Base-by-base conservation (phyloP, 257 asterid genomes). In the Primulina tabacum region DNA sequence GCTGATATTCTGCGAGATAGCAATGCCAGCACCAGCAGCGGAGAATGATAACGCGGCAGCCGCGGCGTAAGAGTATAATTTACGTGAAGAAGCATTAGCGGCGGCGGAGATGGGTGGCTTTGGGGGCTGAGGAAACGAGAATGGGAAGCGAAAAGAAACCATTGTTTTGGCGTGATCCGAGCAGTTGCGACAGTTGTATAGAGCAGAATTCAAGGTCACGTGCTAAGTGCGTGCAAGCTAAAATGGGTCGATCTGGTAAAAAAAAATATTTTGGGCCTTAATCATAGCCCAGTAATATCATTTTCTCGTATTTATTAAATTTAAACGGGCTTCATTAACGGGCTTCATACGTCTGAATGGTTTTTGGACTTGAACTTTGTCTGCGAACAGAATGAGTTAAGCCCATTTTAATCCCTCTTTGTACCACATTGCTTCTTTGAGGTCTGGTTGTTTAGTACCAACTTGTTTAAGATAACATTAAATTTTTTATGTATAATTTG, bases 71-170 rank as follows among this genome's bases (percentile, higher is more conserved):
- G 76, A 33, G 71, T 82, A 72, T 72, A 75, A 64, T 9, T 76
- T 52, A n/a, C 77, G 76, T 69, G 73, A 68, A 62, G 87, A 71
- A 65, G 80, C 70, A 61, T 65, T 52, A 73, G 82, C 34, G 60
- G 78, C 29, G 81, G 84, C 71, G 64, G 80, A 62, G 65, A 72
- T 11, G 24, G 85, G 81, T 28, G 85, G 88, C 21, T 53, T 75
- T 7, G 89, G 85, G 65, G 98, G 88, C 90, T 74, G 96, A 86
- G 94, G 71, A 90, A 84, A 83, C 90, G 83, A 87, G 97, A 93
- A 87, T 14, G 96, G 96, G 78, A 93, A 93, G 76, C 92, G 85
- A 43, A 89, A 76, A 68, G 95, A 86, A 68, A 79, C 88, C 96
- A 89, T 87, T 69, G 65, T 71, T 77, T 24, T 29, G 2, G 20